Percentiles rank a stretch among this genome's conserved stretches.
These are phyloP conservation scores for Cercis canadensis DNA, from an alignment of 306 rosid genomes.

Conservation along the genomic window DNA sequence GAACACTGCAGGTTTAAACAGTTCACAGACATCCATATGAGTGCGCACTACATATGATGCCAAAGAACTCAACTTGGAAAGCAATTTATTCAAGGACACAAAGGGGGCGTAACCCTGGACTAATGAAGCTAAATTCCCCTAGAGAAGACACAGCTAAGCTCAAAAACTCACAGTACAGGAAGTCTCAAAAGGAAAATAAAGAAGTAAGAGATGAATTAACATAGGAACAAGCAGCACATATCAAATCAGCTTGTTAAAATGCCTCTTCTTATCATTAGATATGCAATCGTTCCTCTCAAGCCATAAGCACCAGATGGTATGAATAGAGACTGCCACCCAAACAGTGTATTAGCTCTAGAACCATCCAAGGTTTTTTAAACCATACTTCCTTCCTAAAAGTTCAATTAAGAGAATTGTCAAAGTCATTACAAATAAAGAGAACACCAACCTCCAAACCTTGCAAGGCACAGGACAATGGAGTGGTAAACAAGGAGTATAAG, in stretches of 20 bases:
- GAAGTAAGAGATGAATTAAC: neutral
- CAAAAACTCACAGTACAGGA: neutral
- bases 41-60: conserved; percentile 16
- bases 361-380: neutral
- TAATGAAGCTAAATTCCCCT: conserved; percentile 10
- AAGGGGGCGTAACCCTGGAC: conserved; percentile 1
- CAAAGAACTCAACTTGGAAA: conserved; percentile 26
- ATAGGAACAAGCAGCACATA: neutral
- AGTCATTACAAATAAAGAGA: neutral
- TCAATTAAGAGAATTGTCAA: neutral
- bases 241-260: neutral
- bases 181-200: neutral
- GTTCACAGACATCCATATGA: conserved; percentile 9
- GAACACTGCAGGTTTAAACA: conserved; percentile 16
- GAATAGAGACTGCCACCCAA: neutral
- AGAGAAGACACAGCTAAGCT: neutral
- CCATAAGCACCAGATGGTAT: neutral
- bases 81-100: conserved; percentile 3
- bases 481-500: neutral
- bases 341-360: neutral
- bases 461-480: neutral
- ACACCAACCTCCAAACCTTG: neutral
- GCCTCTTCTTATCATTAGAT: neutral
- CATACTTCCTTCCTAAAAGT: neutral
- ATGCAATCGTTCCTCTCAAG: neutral